These are phyloP conservation scores for Symmetrospora coprosmae DNA, from an alignment of 768 basidiomycete species.

Conservation along the genomic window DNA sequence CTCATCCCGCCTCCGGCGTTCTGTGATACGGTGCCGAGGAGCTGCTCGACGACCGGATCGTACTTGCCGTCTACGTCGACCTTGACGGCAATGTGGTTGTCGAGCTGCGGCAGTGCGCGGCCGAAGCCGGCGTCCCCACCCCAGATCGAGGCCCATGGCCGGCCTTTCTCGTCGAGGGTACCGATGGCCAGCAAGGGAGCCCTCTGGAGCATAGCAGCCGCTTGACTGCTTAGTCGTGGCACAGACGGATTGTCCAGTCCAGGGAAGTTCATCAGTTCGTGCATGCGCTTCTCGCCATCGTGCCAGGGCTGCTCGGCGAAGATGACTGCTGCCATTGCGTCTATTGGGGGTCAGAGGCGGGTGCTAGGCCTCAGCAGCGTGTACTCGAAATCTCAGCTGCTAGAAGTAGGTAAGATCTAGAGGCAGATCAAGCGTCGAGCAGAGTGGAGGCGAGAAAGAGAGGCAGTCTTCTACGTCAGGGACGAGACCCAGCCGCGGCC, in stretches of 20 bases:
- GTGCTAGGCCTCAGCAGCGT: too few relatives aligned
- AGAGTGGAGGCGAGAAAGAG: too few relatives aligned
- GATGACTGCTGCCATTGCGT: background rate
- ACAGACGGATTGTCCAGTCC: conserved; percentile 6
- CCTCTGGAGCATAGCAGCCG: background rate
- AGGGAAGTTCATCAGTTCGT: conserved; percentile 8
- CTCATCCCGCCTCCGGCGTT: background rate
- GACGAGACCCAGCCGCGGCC: too few relatives aligned
- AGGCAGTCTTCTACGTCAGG: too few relatives aligned
- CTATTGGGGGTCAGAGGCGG: too few relatives aligned
- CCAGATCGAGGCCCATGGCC: conserved; percentile 8
- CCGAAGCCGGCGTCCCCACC: conserved; percentile 6
- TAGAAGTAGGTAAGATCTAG: too few relatives aligned
- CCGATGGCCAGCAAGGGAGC: conserved; percentile 10
- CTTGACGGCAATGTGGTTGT: conserved; percentile 5
- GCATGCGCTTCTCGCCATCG: conserved; percentile 3
- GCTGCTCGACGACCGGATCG: conserved; percentile 3
- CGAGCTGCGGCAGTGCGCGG: background rate
- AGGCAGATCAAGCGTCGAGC: too few relatives aligned
- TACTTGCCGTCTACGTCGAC: conserved; percentile 1
- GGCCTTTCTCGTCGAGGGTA: conserved; percentile 4
- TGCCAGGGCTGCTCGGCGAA: conserved; percentile 12
- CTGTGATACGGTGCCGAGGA: background rate
- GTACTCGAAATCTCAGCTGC: too few relatives aligned
- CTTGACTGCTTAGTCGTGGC: conserved; percentile 8